Percentiles rank a stretch among this genome's conserved stretches.
phyloP scores from a whole-genome alignment of 495 filamentous ascomycete species.

The Penicillium pancosmium region DNA sequence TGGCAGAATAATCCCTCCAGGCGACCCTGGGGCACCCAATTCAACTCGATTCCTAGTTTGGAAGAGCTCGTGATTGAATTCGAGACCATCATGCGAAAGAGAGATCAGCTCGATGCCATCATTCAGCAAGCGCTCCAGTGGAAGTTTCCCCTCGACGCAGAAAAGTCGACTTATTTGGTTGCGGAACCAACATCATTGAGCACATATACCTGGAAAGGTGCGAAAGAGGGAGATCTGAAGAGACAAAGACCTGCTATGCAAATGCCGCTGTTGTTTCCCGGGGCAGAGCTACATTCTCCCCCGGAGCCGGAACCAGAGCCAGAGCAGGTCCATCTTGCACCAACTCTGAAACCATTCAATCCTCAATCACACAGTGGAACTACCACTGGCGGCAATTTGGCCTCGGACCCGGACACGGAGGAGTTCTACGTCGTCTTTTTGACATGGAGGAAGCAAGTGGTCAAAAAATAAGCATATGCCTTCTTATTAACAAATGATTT shows the following conservation, averaged over 20 bases:
- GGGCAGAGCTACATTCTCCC: neutral
- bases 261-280: neutral
- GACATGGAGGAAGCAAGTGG: slow-evolving; percentile 12
- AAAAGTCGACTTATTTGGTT: slow-evolving; percentile 5
- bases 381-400: neutral
- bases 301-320: neutral
- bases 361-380: neutral
- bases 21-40: slow-evolving; percentile 3
- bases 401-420: neutral
- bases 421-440: slow-evolving; percentile 14
- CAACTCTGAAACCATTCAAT: slow-evolving; percentile 4
- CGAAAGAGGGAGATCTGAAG: slow-evolving; percentile 15
- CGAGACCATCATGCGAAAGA: slow-evolving; percentile 19
- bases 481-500: neutral
- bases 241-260: neutral
- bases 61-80: slow-evolving; percentile 22
- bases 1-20: neutral
- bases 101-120: slow-evolving; percentile 17
- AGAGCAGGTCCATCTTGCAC: neutral
- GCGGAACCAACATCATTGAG: slow-evolving; percentile 8
- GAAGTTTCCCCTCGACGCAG: slow-evolving; percentile 15
- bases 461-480: neutral
- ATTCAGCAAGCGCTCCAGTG: slow-evolving; percentile 11
- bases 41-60: slow-evolving; percentile 5
- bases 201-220: slow-evolving; percentile 17